These are phyloP conservation scores for Viola odorata DNA, from an alignment of 345 rosid genomes.

Conservation along the genomic window DNA sequence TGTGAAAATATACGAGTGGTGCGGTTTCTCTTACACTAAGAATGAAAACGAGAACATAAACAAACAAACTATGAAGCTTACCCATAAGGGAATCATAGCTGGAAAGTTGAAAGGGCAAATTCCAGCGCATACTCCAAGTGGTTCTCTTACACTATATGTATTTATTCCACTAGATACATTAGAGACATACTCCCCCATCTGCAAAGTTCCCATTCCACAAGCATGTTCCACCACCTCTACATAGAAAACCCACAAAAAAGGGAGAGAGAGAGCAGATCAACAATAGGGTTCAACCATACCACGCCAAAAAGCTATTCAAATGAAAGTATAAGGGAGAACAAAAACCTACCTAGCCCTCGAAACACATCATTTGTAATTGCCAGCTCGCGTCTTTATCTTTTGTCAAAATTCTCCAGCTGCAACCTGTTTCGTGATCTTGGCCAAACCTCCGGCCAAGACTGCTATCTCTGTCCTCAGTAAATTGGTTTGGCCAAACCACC, in stretches of 20 bases:
- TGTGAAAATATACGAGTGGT: neutral
- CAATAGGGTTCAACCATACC: neutral
- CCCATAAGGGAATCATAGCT: slow-evolving; percentile 99
- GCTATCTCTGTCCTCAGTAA: too few species aligned
- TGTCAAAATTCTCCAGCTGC: too few species aligned
- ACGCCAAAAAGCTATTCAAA: slow-evolving; percentile 8
- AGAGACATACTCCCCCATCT: slow-evolving; percentile 93
- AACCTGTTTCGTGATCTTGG: too few species aligned
- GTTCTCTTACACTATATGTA: slow-evolving; percentile 87
- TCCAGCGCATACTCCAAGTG: slow-evolving; percentile 97
- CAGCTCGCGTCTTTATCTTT: too few species aligned
- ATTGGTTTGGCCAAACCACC: too few species aligned
- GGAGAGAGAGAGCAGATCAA: neutral
- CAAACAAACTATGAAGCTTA: slow-evolving; percentile 15
- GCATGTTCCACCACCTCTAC: slow-evolving; percentile 98
- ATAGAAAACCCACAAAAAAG: slow-evolving; percentile 8
- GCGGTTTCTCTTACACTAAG: neutral
- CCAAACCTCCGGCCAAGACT: too few species aligned
- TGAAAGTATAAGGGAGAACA: neutral
- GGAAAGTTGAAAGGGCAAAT: slow-evolving; percentile 99
- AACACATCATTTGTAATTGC: too few species aligned
- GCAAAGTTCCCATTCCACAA: slow-evolving; percentile 93
- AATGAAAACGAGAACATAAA: slow-evolving; percentile 1
- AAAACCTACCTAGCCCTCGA: slow-evolving; percentile 76
- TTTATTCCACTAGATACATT: slow-evolving; percentile 90